Percentiles rank a stretch among this genome's conserved stretches.
phyloP scores from a whole-genome alignment of 2,329 filamentous ascomycete genomes.

The Sarocladiaceae sp. region DNA sequence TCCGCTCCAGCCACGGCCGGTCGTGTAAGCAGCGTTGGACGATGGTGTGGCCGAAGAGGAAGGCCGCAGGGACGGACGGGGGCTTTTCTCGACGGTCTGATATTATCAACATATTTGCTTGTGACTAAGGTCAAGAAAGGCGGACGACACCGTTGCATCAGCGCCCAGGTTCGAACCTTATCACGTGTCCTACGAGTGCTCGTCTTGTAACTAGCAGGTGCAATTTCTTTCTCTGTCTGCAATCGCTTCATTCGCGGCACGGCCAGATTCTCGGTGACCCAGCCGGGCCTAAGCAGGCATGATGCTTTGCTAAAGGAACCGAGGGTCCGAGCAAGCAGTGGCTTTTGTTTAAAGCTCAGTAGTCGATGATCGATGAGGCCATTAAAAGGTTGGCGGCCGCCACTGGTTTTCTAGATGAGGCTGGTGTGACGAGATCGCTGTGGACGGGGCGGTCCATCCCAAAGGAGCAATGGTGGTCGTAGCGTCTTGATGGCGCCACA shows the following conservation, averaged over 20 bases:
- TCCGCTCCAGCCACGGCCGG: background rate
- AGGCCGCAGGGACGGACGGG: background rate
- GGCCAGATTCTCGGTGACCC: no score
- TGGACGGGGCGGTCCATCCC: background rate
- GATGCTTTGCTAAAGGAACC: background rate
- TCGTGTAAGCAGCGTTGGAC: slow-evolving; percentile 1
- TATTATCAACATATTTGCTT: background rate
- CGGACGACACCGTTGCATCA: background rate
- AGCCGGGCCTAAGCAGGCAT: background rate
- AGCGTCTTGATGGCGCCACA: background rate
- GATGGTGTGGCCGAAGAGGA: background rate
- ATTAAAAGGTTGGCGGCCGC: slow-evolving; percentile 4
- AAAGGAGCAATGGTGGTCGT: background rate
- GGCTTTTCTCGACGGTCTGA: background rate
- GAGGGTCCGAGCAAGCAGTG: slow-evolving; percentile 5
- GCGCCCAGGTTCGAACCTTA: no score
- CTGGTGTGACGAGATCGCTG: slow-evolving; percentile 6
- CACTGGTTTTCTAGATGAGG: slow-evolving; percentile 2
- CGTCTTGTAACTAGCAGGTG: no score
- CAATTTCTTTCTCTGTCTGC: no score
- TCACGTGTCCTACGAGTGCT: no score
- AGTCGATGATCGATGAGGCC: slow-evolving; percentile 3
- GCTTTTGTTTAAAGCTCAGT: background rate
- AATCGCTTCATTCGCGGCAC: no score
- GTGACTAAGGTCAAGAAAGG: background rate